Evolutionary conservation across 2,329 filamentous ascomycete species (phyloP).

Genomic region (Chaetomium sp.): DNA sequence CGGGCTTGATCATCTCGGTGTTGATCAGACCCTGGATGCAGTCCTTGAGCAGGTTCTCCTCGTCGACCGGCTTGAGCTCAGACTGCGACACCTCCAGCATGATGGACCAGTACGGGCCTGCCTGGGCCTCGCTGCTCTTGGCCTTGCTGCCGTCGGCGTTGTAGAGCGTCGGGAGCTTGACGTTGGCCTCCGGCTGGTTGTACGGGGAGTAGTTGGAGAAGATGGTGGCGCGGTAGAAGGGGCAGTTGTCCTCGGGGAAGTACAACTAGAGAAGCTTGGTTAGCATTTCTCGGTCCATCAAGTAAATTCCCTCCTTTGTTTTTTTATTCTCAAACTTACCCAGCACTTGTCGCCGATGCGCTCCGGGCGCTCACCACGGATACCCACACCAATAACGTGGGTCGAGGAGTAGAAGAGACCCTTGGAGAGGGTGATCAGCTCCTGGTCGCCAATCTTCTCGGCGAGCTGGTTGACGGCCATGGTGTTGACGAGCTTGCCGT

Average conservation of each 20-base stretch:
- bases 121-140: conserved; percentile 62
- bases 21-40: conserved; percentile 96
- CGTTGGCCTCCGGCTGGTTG: conserved; percentile 82
- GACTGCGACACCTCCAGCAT: conserved; percentile 99
- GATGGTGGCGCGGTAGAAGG: conserved; percentile 98
- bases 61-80: conserved; percentile 86
- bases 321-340: conserved; percentile 43
- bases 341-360: conserved; percentile 99
- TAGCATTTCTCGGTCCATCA: conserved; percentile 14
- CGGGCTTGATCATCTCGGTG: conserved; percentile 88
- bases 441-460: conserved; percentile 79
- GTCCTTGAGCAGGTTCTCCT: conserved; percentile 76
- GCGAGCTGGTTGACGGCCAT: conserved; percentile 91
- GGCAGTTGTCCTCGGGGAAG: conserved; percentile 98
- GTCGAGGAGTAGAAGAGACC: conserved; percentile 94
- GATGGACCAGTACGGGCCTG: conserved; percentile 98
- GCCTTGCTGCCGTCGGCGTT: conserved; percentile 81
- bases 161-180: conserved; percentile 80
- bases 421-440: conserved; percentile 78
- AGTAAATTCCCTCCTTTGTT: no score
- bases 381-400: conserved; percentile 92
- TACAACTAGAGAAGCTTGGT: conserved; percentile 56
- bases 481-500: conserved; percentile 88
- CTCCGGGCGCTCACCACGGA: conserved; percentile 85
- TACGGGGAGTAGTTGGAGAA: conserved; percentile 99